Base-by-base conservation (phyloP, 495 filamentous ascomycete species). In the Alectoria sarmentosa region DNA sequence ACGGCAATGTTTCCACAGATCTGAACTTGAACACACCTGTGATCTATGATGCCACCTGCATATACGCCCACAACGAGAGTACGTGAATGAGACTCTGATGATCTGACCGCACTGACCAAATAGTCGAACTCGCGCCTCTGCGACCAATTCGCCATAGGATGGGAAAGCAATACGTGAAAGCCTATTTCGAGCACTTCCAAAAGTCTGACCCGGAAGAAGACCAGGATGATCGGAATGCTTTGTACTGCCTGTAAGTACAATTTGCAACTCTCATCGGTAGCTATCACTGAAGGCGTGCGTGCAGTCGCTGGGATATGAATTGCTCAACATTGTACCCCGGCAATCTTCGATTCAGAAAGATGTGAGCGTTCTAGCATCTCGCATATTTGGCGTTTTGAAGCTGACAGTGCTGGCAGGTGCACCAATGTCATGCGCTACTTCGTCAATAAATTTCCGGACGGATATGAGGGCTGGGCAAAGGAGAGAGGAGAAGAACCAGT, bases 181-280 rank as follows among this genome's bases (percentile, higher is more conserved):
- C n/a, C n/a, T n/a, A n/a, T n/a, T n/a, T n/a, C n/a, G n/a, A n/a
- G n/a, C n/a, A n/a, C n/a, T n/a, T n/a, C n/a, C n/a, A n/a, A n/a
- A n/a, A n/a, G n/a, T n/a, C n/a, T n/a, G n/a, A n/a, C n/a, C n/a
- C n/a, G n/a, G n/a, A n/a, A n/a, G n/a, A n/a, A n/a, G n/a, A n/a
- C n/a, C n/a, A n/a, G n/a, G n/a, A n/a, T n/a, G n/a, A n/a, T n/a
- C n/a, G n/a, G n/a, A n/a, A n/a, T n/a, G n/a, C n/a, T n/a, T n/a
- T n/a, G n/a, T n/a, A n/a, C n/a, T n/a, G 63, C 55, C 42, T 73
- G 72, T 70, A 60, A 69, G 72, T 58, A 54, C 14, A 41, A 36
- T 3, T 14, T 28, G 48, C 28, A 34, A 10, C 23, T 32, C 4
- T 26, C 17, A 15, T 14, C 23, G 14, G 32, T 4, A 17, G 42